phyloP scores from a whole-genome alignment of 2,329 filamentous ascomycete species.

The Colletotrichum endophyticum region DNA sequence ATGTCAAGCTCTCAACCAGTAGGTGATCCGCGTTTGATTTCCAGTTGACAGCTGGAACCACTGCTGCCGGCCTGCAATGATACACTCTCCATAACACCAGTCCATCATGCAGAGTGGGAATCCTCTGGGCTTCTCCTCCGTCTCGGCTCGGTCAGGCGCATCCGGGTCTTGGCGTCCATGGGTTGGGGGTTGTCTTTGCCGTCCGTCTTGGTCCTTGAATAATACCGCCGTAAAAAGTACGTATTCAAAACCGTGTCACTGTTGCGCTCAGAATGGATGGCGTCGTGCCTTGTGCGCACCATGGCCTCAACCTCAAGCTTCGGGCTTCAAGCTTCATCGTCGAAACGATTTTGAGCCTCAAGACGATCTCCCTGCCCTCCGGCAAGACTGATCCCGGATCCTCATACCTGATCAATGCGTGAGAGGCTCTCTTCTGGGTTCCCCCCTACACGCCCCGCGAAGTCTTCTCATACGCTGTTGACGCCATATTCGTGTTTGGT shows the following conservation, averaged over 20 bases:
- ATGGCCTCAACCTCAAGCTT: background rate
- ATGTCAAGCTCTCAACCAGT: constrained; percentile 1
- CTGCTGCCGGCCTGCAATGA: background rate
- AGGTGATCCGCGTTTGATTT: constrained; percentile 10
- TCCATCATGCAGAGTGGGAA: background rate
- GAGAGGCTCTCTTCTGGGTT: background rate
- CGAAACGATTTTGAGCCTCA: constrained; percentile 11
- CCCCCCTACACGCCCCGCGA: background rate
- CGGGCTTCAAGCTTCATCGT: background rate
- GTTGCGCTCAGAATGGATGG: background rate
- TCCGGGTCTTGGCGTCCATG: background rate
- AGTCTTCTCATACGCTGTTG: background rate
- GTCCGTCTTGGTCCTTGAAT: background rate
- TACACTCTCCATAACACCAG: background rate
- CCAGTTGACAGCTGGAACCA: constrained; percentile 3
- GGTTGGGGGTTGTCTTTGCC: background rate
- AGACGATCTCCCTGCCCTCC: constrained; percentile 5
- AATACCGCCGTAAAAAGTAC: background rate
- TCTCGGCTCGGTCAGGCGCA: background rate
- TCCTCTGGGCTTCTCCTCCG: background rate
- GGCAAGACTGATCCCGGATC: constrained; percentile 9
- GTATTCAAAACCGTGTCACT: background rate
- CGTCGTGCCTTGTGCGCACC: background rate
- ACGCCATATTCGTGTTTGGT: background rate
- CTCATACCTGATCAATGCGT: constrained; percentile 12